Percentiles rank a stretch among this genome's conserved stretches.
phyloP scores from a whole-genome alignment of 805 yeast genomes.

The Lipomyces lipofer region DNA sequence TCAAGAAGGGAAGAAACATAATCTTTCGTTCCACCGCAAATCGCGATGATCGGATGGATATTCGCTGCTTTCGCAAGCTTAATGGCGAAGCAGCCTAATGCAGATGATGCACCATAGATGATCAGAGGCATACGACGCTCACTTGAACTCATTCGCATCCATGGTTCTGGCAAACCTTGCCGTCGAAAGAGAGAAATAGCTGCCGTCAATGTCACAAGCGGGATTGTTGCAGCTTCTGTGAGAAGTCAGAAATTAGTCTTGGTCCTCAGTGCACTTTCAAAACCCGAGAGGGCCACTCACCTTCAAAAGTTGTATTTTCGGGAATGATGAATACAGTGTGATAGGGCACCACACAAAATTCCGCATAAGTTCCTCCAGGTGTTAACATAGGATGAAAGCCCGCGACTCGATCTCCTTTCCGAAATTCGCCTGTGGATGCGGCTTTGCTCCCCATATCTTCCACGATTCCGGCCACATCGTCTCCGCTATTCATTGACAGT shows the following conservation, averaged over 20 bases:
- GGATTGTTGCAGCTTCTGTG: conserved; percentile 13
- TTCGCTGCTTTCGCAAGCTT: conserved; percentile 15
- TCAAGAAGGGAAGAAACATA: not conserved
- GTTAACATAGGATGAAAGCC: conserved; percentile 16
- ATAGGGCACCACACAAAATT: conserved; percentile 10
- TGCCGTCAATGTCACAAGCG: conserved; percentile 11
- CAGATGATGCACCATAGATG: conserved; percentile 12
- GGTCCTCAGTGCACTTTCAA: too few species aligned
- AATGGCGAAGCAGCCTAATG: conserved; percentile 14
- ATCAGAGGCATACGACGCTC: not conserved
- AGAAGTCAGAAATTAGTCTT: too few species aligned
- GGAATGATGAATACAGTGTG: conserved; percentile 13
- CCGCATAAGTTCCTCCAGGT: conserved; percentile 16
- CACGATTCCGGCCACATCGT: conserved; percentile 16
- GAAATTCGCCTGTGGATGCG: conserved; percentile 6
- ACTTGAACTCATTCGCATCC: not conserved
- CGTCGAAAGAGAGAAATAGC: conserved; percentile 1
- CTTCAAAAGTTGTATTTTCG: conserved; percentile 5
- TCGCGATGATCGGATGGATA: conserved; percentile 14
- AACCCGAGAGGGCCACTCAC: too few species aligned
- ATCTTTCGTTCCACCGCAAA: conserved; percentile 3
- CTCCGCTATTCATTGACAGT: conserved; percentile 4
- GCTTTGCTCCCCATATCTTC: conserved; percentile 1
- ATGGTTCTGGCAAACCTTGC: not conserved
- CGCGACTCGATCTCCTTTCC: conserved; percentile 17